Conservation (phyloP, 257 asterid genomes). For the Craterostigma plantagineum region DNA sequence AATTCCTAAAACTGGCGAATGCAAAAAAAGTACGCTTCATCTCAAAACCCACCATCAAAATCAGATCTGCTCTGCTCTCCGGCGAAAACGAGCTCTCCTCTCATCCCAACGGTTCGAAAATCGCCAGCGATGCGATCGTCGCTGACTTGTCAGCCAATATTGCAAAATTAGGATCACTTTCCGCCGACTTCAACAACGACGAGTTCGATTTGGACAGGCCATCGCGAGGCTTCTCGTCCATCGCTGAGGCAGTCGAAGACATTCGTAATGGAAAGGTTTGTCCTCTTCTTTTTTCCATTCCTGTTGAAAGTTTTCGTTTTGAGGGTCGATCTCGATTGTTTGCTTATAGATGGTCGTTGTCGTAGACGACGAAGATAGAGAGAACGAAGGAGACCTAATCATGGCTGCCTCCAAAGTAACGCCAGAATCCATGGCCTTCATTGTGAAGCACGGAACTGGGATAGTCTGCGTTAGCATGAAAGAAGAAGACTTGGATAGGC, state of each 20-base stretch:
- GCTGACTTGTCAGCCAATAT: conserved; percentile 45
- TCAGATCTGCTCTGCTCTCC: conserved; percentile 29
- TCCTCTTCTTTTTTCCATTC: not conserved
- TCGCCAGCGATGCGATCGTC: too few species aligned
- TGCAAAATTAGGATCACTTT: conserved; percentile 35
- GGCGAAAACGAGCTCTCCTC: conserved; percentile 31
- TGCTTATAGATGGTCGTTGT: conserved; percentile 70
- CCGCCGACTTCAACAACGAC: conserved; percentile 48
- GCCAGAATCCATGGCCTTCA: conserved; percentile 92
- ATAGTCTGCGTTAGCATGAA: conserved; percentile 97
- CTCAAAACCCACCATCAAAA: conserved; percentile 20
- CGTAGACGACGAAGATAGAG: conserved; percentile 95
- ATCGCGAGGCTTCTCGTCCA: conserved; percentile 58
- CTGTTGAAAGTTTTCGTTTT: not conserved
- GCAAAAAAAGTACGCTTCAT: conserved; percentile 24
- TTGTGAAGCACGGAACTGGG: conserved; percentile 95
- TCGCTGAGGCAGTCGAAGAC: conserved; percentile 73
- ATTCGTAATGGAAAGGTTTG: conserved; percentile 78
- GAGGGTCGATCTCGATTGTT: not conserved
- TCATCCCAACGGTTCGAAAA: conserved; percentile 15
- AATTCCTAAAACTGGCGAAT: conserved; percentile 18
- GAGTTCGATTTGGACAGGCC: conserved; percentile 68
- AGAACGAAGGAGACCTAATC: conserved; percentile 92
- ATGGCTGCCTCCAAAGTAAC: conserved; percentile 96
- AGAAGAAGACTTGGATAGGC: conserved; percentile 75